Conservation (phyloP, 1,284 basidiomycete species). For the Lignosus rhinocerotis region DNA sequence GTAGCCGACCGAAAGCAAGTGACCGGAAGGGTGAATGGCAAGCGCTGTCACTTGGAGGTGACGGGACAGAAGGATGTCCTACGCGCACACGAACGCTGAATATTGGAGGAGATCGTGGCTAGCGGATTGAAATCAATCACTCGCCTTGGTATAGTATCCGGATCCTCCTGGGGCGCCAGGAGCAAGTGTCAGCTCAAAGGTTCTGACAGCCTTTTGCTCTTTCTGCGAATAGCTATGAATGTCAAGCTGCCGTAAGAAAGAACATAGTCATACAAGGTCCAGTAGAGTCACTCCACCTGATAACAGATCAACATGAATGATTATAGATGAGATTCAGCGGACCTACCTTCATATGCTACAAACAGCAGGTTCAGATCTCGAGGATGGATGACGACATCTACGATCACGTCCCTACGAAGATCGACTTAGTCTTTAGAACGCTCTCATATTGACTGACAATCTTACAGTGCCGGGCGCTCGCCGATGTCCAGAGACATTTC, state of each 20-base stretch:
- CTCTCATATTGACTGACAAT: background rate
- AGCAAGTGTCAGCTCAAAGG: conserved; percentile 67
- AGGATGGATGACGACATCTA: conserved; percentile 76
- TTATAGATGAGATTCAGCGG: background rate
- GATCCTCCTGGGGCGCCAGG: conserved; percentile 81
- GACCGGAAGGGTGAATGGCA: conserved; percentile 68
- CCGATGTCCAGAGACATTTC: conserved; percentile 62
- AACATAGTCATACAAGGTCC: background rate
- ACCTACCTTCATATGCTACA: conserved; percentile 77
- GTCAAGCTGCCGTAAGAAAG: background rate
- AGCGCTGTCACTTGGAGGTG: conserved; percentile 73
- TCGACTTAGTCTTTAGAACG: conserved; percentile 21
- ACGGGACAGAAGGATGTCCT: conserved; percentile 74
- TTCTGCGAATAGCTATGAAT: conserved; percentile 38
- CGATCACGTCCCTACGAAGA: conserved; percentile 40
- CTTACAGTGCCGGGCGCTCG: conserved; percentile 39
- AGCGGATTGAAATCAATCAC: background rate
- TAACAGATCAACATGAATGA: background rate
- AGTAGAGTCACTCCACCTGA: background rate
- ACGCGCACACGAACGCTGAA: background rate
- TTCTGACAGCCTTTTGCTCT: conserved; percentile 58
- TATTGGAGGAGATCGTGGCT: background rate
- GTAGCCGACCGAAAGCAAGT: conserved; percentile 72
- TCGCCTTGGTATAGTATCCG: conserved; percentile 57
- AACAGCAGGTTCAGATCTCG: conserved; percentile 81